Conservation (phyloP, 2,329 filamentous ascomycete species). For the Cytospora piceicola region DNA sequence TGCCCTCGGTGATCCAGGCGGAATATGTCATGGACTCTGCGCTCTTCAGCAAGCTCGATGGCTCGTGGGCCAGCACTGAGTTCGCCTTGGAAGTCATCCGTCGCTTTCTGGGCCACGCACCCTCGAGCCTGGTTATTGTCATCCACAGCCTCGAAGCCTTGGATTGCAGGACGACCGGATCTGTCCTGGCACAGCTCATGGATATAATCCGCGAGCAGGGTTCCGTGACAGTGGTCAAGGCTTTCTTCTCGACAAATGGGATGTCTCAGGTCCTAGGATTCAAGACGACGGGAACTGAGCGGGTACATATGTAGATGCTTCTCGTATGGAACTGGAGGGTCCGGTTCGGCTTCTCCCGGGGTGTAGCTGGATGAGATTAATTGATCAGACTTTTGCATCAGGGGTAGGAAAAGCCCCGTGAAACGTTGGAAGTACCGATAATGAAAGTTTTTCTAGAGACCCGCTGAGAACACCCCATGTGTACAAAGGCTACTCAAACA, state of each 20-base stretch:
- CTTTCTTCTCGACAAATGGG: not conserved
- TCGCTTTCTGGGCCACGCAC: not conserved
- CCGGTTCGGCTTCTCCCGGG: no score
- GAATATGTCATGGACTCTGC: not conserved
- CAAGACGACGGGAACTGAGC: no score
- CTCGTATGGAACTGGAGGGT: no score
- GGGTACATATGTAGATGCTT: no score
- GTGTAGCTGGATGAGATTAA: no score
- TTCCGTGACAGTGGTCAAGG: not conserved
- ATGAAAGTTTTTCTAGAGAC: no score
- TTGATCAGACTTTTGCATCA: no score
- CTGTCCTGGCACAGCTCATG: not conserved
- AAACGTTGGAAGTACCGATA: no score
- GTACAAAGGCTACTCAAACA: no score
- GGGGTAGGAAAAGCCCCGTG: no score
- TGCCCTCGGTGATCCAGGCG: not conserved
- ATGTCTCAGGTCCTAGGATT: not conserved
- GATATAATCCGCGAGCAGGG: not conserved
- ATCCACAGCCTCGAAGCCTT: not conserved
- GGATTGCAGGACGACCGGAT: not conserved
- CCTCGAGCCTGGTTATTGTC: not conserved
- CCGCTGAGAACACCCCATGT: no score
- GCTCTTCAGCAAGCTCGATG: not conserved
- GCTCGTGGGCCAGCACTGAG: not conserved
- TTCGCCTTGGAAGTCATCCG: not conserved